Percentiles rank a stretch among this genome's conserved stretches.
Conservation (phyloP, 768 basidiomycete genomes). For the Pulveroboletus sp. region DNA sequence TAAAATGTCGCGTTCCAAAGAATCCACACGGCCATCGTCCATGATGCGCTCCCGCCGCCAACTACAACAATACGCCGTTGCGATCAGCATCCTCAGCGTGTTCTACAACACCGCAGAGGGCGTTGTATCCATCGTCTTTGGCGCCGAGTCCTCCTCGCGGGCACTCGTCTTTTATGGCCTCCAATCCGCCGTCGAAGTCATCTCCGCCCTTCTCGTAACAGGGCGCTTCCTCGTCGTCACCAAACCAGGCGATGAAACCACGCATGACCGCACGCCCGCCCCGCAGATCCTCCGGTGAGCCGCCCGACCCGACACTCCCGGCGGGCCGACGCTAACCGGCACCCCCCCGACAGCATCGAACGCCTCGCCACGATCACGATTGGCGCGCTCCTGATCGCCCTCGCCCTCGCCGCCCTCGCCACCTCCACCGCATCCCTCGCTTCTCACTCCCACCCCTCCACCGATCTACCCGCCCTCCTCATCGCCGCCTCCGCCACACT, state of each 20-base stretch:
- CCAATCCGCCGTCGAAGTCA: conserved; percentile 46
- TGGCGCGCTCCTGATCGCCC: conserved; percentile 35
- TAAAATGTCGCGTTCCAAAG: too few species aligned
- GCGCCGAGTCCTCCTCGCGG: conserved; percentile 41
- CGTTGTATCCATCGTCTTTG: conserved; percentile 42
- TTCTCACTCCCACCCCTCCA: conserved; percentile 35
- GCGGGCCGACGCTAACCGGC: background rate
- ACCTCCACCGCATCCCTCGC: conserved; percentile 36
- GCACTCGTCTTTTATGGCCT: conserved; percentile 49
- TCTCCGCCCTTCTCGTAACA: conserved; percentile 41
- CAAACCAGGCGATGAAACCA: conserved; percentile 33
- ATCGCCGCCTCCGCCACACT: conserved; percentile 40
- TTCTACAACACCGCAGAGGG: conserved; percentile 42
- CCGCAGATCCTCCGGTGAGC: conserved; percentile 13
- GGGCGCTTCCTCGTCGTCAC: conserved; percentile 40
- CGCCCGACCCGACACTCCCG: background rate
- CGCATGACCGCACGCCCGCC: background rate
- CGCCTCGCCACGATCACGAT: conserved; percentile 37
- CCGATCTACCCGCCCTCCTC: conserved; percentile 40
- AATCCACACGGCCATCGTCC: too few species aligned
- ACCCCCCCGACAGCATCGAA: conserved; percentile 31
- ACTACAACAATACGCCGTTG: conserved; percentile 37
- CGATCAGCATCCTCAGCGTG: conserved; percentile 41
- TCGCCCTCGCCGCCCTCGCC: conserved; percentile 36
- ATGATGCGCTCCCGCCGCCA: conserved; percentile 16